Conservation (phyloP, 345 rosid species). For the Kandelia obovata region DNA sequence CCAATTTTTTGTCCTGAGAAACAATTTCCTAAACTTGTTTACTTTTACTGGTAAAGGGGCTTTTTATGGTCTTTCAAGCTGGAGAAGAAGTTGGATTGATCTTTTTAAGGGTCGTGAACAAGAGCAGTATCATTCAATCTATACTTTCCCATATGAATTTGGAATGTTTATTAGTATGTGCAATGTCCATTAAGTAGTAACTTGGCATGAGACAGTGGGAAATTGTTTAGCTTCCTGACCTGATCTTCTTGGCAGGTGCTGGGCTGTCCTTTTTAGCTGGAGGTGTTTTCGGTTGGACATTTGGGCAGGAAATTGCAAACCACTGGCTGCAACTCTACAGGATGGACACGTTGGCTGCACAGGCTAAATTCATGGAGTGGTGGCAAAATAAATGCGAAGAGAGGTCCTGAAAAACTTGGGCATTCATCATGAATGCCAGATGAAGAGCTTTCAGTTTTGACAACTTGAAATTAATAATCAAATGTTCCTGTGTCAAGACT, state of each 20-base stretch:
- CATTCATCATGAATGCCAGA: neutral
- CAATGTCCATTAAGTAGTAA: neutral
- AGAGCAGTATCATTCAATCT: too few species aligned
- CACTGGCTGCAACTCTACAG: conserved; percentile 74
- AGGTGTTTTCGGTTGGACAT: conserved; percentile 82
- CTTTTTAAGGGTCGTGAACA: too few species aligned
- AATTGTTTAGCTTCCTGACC: neutral
- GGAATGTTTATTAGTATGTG: neutral
- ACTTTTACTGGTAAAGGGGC: too few species aligned
- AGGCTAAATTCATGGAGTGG: conserved; percentile 91
- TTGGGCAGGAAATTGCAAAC: conserved; percentile 78
- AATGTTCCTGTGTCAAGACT: neutral
- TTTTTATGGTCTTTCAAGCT: too few species aligned
- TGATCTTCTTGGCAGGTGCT: conserved; percentile 47
- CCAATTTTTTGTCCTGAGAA: too few species aligned
- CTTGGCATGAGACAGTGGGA: neutral
- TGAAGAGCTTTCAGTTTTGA: neutral
- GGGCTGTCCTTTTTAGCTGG: conserved; percentile 78
- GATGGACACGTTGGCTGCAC: conserved; percentile 84
- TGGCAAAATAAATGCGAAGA: conserved; percentile 60
- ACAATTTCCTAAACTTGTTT: too few species aligned
- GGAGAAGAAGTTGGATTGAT: too few species aligned
- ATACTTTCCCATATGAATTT: too few species aligned
- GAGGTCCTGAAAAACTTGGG: conserved; percentile 21
- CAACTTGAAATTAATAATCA: conserved; percentile 3